phyloP scores from a whole-genome alignment of 306 rosid species.

The Quercus berberidifolia region DNA sequence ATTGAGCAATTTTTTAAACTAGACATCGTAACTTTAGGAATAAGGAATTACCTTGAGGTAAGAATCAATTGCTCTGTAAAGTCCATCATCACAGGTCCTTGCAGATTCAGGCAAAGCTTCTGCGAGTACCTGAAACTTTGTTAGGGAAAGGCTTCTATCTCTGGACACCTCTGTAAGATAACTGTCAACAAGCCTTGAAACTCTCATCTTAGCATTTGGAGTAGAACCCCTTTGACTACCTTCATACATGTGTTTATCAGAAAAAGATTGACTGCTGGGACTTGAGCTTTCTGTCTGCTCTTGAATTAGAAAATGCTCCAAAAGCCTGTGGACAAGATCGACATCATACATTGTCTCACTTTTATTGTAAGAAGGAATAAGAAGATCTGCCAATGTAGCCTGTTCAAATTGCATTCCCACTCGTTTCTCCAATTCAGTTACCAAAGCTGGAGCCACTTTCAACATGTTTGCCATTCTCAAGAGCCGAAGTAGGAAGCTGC shows the following conservation, averaged over 20 bases:
- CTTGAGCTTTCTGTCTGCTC: constrained; percentile 81
- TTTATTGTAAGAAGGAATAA: constrained; percentile 68
- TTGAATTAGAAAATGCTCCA: constrained; percentile 94
- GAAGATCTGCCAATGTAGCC: constrained; percentile 76
- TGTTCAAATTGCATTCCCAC: constrained; percentile 99
- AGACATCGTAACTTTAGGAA: background rate
- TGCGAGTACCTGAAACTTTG: constrained; percentile 96
- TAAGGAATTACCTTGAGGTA: constrained; percentile 74
- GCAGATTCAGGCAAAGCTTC: constrained; percentile 99
- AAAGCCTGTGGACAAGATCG: constrained; percentile 87
- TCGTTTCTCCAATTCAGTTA: constrained; percentile 88
- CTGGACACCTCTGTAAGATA: constrained; percentile 94
- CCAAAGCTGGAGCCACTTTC: constrained; percentile 87
- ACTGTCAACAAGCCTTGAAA: constrained; percentile 96
- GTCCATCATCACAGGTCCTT: constrained; percentile 95
- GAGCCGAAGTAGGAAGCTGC: constrained; percentile 91
- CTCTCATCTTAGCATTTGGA: constrained; percentile 85
- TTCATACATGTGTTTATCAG: constrained; percentile 55
- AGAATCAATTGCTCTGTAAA: constrained; percentile 93
- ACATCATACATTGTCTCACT: constrained; percentile 82
- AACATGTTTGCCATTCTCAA: constrained; percentile 85
- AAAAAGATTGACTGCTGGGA: constrained; percentile 56
- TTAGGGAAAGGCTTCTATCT: constrained; percentile 86
- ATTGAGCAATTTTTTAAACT: background rate
- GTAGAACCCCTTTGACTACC: constrained; percentile 36